Base-by-base conservation (phyloP, 2,329 filamentous ascomycete genomes). In the Penicillium sp. region DNA sequence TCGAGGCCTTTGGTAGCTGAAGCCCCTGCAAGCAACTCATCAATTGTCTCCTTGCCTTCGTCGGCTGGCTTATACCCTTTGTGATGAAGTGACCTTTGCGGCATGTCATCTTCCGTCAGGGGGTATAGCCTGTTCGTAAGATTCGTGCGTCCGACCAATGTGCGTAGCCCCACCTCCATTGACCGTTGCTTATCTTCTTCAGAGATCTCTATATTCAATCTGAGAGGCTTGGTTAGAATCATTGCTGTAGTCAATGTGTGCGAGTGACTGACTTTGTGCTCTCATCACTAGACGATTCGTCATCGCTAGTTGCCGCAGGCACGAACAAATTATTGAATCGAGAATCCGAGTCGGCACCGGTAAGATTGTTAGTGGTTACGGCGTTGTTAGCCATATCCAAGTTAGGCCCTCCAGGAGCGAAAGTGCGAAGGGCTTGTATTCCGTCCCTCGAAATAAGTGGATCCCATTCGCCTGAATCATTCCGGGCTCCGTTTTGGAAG, bases 1-100 rank as follows among this genome's bases (percentile, higher is more conserved):
- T 65, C 58, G 3, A 57, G 63, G n/a, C 61, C 58, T 22, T 44
- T 44, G 8, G 65, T 43, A 16, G 14, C 29, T 3, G 64, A 48
- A 35, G 62, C 53, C 3, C 10, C 4, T 8, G 29, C 11, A 16
- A 37, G 42, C 9, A 47, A 5, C 6, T 23, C 20, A 10, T 42
- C 26, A 6, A 47, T 6, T 6, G 3, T 22, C 13, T 6, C 18
- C 23, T n/a, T 34, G 22, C 10, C 32, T 22, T 40, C 26, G 7
- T 36, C 9, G 4, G 13, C 14, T 6, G 32, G 13, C 2, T 13
- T 37, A 3, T 16, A 16, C 2, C 20, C 14, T 5, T 14, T 27
- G 26, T 4, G 4, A 20, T 4, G 4, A 1, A 11, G 20, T 20
- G 18, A n/a, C 14, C n/a, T 5, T 6, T 39, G 23, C 3, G 18